Conservation (phyloP, 192 early-diverging fungal species). For the Coemansia sp. region DNA sequence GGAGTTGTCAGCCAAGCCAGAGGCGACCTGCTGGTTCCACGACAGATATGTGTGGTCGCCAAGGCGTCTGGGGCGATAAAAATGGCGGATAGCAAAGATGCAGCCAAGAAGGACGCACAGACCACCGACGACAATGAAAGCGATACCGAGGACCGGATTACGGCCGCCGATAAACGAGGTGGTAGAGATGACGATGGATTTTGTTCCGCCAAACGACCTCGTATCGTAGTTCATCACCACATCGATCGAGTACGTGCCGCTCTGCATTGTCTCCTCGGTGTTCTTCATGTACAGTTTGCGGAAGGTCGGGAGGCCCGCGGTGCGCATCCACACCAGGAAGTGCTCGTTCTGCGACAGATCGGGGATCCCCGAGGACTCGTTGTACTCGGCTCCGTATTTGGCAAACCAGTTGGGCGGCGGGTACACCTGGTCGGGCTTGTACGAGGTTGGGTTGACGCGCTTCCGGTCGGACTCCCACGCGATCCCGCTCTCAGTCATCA, state of each 20-base stretch:
- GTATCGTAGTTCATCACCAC: conserved; percentile 85
- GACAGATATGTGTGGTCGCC: conserved; percentile 97
- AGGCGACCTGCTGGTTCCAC: conserved; percentile 81
- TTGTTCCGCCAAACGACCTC: conserved; percentile 86
- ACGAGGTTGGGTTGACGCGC: conserved; percentile 63
- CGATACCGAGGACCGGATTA: conserved; percentile 93
- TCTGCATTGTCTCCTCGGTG: conserved; percentile 57
- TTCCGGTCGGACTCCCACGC: conserved; percentile 86
- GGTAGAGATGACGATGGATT: conserved; percentile 91
- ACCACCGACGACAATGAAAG: conserved; percentile 92
- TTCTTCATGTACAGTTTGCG: conserved; percentile 91
- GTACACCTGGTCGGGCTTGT: conserved; percentile 58
- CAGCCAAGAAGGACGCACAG: conserved; percentile 87
- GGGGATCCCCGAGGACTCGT: conserved; percentile 51
- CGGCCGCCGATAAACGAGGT: conserved; percentile 95
- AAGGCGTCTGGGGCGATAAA: conserved; percentile 92
- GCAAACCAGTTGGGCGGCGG: conserved; percentile 89
- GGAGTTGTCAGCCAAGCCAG: conserved; percentile 39
- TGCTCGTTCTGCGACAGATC: conserved; percentile 72
- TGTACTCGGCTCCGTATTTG: conserved; percentile 59
- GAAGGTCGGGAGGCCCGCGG: conserved; percentile 93
- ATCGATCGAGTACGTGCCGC: conserved; percentile 72
- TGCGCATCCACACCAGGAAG: conserved; percentile 99
- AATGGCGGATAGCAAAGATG: conserved; percentile 85
- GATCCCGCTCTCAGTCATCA: conserved; percentile 70